Evolutionary conservation across 208 protist genomes (phyloP), one percentile per base, ranked within the genome.

Genomic region (Kentomonas sorsogonicus): DNA sequence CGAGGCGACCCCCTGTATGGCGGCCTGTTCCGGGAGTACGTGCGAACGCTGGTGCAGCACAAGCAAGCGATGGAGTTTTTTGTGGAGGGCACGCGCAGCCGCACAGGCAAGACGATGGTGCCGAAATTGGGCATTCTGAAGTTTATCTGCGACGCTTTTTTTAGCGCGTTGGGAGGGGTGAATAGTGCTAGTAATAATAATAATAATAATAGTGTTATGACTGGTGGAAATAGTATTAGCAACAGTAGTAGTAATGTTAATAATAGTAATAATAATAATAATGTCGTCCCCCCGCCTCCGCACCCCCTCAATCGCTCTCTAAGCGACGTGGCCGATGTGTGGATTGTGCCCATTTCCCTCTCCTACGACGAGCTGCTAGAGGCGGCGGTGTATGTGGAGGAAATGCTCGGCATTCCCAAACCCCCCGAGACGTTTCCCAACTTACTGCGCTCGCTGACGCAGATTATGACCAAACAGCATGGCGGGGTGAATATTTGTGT

Each of bases 91-190:
- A 82, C 70, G 43, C 80, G 89, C 22, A 93, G 83, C 53, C 79
- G 91, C 40, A 89, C 79, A 0, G 88, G 88, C 33, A 97, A 95
- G 60, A 93, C 78, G 43, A 74, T 92, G 65, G 40, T 53, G 40
- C 91, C 91, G 2, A 97, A 92, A 66, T 53, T 95, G 40, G 91
- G 91, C 30, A 81, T 97, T n/a, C 77, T 97, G 38, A 94, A 93
- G 55, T 93, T 91, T 43, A 72, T 94, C 45, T 70, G 66, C 16
- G 83, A 95, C 56, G 65, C 86, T 7, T 91, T 89, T 30, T 86
- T 90, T 31, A 72, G 89, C 11, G 53, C 54, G 6, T n/a, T n/a
- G n/a, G n/a, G n/a, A n/a, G 43, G 41, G 7, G 60, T 67, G 40
- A 60, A 84, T 27, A n/a, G n/a, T n/a, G n/a, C n/a, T n/a, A n/a